Percentiles rank a stretch among this genome's conserved stretches.
Conservation (phyloP, 2,329 filamentous ascomycete species). For the Thielaviopsis euricoi region DNA sequence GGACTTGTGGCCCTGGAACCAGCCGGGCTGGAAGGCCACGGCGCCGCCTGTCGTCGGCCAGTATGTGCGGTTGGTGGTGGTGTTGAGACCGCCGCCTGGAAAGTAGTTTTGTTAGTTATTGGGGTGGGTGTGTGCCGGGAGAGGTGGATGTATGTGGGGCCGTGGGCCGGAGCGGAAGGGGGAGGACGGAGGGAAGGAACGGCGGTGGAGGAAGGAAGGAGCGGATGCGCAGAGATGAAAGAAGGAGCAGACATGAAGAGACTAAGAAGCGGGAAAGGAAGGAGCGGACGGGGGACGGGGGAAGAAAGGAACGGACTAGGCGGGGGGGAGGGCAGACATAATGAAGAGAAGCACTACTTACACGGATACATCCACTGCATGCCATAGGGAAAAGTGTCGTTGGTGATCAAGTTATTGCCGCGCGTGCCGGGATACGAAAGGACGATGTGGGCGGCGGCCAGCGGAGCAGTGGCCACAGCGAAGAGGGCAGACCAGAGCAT, state of each 20-base stretch:
- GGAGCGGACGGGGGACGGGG: no score
- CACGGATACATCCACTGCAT: conserved; percentile 96
- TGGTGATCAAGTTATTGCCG: conserved; percentile 72
- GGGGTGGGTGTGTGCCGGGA: no score
- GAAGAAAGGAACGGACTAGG: no score
- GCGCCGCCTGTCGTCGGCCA: conserved; percentile 83
- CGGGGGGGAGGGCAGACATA: no score
- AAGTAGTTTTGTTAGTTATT: not conserved
- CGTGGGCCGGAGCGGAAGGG: no score
- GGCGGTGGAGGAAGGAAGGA: no score
- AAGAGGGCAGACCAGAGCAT: conserved; percentile 32
- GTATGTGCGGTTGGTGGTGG: conserved; percentile 69
- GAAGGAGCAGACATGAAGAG: no score
- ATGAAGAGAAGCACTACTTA: conserved; percentile 31
- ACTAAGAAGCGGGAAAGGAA: no score
- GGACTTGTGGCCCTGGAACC: conserved; percentile 77
- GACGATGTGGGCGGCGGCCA: conserved; percentile 56
- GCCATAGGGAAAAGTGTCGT: conserved; percentile 65
- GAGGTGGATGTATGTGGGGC: no score
- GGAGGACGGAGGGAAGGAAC: no score
- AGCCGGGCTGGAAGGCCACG: conserved; percentile 81
- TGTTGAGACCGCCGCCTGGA: conserved; percentile 66
- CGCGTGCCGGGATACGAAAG: conserved; percentile 76
- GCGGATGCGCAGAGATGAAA: no score
- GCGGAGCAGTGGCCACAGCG: conserved; percentile 27